Percentiles rank a stretch among this genome's conserved stretches.
phyloP scores from a whole-genome alignment of 2,329 filamentous ascomycete genomes.

The Dryadomyces quercus-mongolicae region DNA sequence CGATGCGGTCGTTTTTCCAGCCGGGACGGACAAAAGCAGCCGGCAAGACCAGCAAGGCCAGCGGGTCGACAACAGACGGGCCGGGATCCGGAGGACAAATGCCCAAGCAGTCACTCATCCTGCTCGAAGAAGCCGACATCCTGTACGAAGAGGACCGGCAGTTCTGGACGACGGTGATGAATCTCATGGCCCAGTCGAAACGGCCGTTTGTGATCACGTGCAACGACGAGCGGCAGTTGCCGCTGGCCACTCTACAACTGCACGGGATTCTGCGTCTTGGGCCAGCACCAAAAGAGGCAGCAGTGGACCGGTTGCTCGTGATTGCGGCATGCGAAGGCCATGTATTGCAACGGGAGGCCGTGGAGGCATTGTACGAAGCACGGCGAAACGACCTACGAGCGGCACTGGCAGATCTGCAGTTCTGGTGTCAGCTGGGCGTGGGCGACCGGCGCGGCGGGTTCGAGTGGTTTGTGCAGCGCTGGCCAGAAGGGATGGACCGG shows the following conservation, averaged over 20 bases:
- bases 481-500: conserved; percentile 58
- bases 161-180: conserved; percentile 77
- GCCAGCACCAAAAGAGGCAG: conserved; percentile 50
- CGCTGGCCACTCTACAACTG: conserved; percentile 59
- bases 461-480: conserved; percentile 77
- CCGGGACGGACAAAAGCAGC: neutral
- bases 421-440: conserved; percentile 94
- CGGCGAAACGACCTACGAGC: conserved; percentile 65
- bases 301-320: conserved; percentile 69
- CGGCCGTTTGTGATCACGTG: conserved; percentile 92
- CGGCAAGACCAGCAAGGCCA: conserved; percentile 12
- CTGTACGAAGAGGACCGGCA: conserved; percentile 92
- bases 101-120: conserved; percentile 88
- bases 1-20: conserved; percentile 72
- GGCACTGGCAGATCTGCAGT: conserved; percentile 72
- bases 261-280: conserved; percentile 75
- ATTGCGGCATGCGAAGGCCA: conserved; percentile 86
- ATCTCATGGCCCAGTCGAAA: conserved; percentile 72
- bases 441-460: conserved; percentile 81
- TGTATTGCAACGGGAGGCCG: conserved; percentile 52
- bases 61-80: neutral
- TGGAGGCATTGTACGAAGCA: conserved; percentile 57
- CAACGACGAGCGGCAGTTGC: conserved; percentile 78
- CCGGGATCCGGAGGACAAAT: conserved; percentile 22
- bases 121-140: conserved; percentile 88